These are phyloP conservation scores for Wickerhamomyces xylosicus DNA, from an alignment of 805 yeast genomes.

Conservation along the genomic window DNA sequence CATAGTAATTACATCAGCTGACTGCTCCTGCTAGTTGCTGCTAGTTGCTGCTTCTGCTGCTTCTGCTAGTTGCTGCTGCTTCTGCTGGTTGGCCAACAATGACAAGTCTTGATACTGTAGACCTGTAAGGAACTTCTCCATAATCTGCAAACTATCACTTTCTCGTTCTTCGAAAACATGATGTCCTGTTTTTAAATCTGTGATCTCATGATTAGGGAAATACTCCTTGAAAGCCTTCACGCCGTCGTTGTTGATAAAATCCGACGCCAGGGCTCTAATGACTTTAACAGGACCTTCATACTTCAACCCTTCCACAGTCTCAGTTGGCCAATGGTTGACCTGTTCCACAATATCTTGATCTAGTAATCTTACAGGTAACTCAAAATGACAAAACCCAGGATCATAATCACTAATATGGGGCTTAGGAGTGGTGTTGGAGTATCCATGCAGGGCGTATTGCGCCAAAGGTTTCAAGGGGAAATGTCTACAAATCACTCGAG, in stretches of 20 bases:
- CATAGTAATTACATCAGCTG: too few relatives aligned
- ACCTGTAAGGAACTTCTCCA: too few relatives aligned
- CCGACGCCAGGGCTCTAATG: constrained; percentile 28
- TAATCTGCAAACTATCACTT: too few relatives aligned
- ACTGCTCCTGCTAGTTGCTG: too few relatives aligned
- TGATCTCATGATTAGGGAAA: constrained; percentile 19
- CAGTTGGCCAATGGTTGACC: constrained; percentile 23
- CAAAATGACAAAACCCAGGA: constrained; percentile 20
- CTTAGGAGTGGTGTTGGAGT: constrained; percentile 18
- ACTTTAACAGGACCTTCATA: constrained; percentile 29
- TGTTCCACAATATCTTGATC: constrained; percentile 13
- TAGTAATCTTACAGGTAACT: constrained; percentile 20
- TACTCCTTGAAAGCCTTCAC: constrained; percentile 14
- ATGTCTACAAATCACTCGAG: constrained; percentile 9
- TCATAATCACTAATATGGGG: constrained; percentile 12
- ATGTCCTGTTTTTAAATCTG: constrained; percentile 19
- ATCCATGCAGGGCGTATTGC: constrained; percentile 27
- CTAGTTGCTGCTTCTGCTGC: too few relatives aligned
- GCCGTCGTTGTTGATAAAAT: constrained; percentile 26
- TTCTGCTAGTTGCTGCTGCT: too few relatives aligned
- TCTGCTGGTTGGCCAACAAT: too few relatives aligned
- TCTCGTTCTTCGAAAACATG: constrained; percentile 28
- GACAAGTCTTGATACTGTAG: too few relatives aligned
- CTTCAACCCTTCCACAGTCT: constrained; percentile 10
- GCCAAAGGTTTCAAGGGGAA: constrained; percentile 19